Base-by-base conservation (phyloP, 2,329 filamentous ascomycete species). In the Aspergillus sp. region DNA sequence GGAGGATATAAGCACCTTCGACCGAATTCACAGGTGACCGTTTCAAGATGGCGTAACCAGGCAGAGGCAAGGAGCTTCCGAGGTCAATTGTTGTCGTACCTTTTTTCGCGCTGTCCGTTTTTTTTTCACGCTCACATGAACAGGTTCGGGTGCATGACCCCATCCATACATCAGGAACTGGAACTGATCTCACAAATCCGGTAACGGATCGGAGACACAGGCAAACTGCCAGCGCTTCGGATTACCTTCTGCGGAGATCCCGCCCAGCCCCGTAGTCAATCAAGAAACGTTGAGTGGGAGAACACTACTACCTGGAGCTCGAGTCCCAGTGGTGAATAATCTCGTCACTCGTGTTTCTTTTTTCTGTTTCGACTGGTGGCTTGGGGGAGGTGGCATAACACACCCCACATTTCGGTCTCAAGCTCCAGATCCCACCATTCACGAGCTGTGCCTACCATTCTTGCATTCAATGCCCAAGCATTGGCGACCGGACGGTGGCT, bases 61-160 rank as follows among this genome's bases (percentile, higher is more conserved):
- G 27, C n/a, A 11, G 23, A 52, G 48, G 43, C 23, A 56, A 46
- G 43, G 33, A 48, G 35, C 17, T 21, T n/a, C 27, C 27, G 27
- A 31, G 27, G 27, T 23, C 24, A 17, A 43, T 27, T 14, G 24
- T 14, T 33, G 12, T 31, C 40, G 49, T 55, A 48, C 35, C 51
- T 51, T 35, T 55, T 47, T 31, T 31, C 27, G 39, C 19, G 27
- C 21, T 44, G 24, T 53, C 27, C 39, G 48, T 61, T 63, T 66
- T 64, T 64, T 64, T 67, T 66, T 66, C 37, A 56, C 62, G 70
- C 62, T 71, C 71, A 73, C 71, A 74, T 72, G 70, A 62, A 65
- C 66, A 63, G 35, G 39, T 43, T 51, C 39, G 46, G 54, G 48
- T 62, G 51, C 54, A 59, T 58, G 53, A 52, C 52, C 46, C 49